These are phyloP conservation scores for Didymella arachidicola DNA, from an alignment of 2,329 filamentous ascomycete genomes.

Conservation along the genomic window DNA sequence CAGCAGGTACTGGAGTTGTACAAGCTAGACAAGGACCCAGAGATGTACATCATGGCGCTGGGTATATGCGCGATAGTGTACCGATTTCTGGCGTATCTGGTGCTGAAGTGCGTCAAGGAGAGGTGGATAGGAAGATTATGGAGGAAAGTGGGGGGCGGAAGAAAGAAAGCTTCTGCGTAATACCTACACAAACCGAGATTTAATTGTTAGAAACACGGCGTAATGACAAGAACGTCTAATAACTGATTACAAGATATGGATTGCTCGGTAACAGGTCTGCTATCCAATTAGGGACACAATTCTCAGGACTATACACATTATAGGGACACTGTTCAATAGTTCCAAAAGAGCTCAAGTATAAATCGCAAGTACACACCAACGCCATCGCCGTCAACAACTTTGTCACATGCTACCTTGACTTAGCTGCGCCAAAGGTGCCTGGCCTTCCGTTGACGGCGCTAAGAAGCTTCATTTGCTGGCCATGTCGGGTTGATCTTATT, in stretches of 20 bases:
- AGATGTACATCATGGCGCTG: conserved; percentile 68
- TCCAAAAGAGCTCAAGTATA: neutral
- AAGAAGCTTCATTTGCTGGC: neutral
- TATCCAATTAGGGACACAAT: no score
- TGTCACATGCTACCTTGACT: neutral
- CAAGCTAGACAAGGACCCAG: conserved; percentile 67
- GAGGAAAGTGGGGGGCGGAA: conserved; percentile 33
- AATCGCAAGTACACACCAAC: neutral
- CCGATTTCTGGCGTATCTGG: conserved; percentile 66
- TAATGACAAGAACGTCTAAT: no score
- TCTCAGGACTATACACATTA: no score
- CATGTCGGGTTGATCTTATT: neutral
- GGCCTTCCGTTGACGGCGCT: neutral
- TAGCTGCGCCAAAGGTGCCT: neutral
- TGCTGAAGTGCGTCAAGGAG: conserved; percentile 64
- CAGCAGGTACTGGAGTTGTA: conserved; percentile 73
- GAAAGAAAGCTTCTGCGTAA: conserved; percentile 13
- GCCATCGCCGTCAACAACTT: neutral
- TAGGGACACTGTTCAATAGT: neutral
- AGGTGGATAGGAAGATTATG: conserved; percentile 56
- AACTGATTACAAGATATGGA: no score
- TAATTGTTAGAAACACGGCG: no score
- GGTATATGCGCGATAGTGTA: conserved; percentile 71
- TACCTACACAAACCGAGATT: neutral
- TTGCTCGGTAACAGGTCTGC: no score